phyloP scores from a whole-genome alignment of 2,329 filamentous ascomycete species.

The Huntiella decipiens region DNA sequence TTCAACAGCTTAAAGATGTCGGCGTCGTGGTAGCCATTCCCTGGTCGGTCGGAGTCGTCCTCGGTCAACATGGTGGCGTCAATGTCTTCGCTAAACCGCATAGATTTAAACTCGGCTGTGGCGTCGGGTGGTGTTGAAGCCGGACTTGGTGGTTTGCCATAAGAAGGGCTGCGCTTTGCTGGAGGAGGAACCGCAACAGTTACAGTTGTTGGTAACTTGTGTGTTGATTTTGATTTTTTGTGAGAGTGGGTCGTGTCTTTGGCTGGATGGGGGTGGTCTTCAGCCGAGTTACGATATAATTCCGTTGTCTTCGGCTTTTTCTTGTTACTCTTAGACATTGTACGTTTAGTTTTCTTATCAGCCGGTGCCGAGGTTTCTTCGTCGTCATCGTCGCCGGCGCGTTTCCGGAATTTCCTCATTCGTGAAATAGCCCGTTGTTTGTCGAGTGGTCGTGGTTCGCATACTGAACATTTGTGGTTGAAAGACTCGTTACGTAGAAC shows the following conservation, averaged over 20 bases:
- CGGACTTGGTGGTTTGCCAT: conserved; percentile 51
- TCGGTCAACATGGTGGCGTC: too few relatives aligned
- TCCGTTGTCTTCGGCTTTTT: conserved; percentile 65
- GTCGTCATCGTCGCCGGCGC: conserved; percentile 33
- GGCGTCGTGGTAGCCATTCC: too few relatives aligned
- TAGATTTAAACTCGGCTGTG: conserved; percentile 15
- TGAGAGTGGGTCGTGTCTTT: conserved; percentile 21
- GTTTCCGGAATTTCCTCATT: conserved; percentile 18
- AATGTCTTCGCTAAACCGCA: too few relatives aligned
- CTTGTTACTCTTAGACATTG: conserved; percentile 64
- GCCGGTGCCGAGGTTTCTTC: not conserved
- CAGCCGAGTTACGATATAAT: conserved; percentile 27
- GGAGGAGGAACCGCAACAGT: conserved; percentile 28
- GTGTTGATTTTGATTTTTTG: conserved; percentile 68
- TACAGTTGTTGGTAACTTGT: conserved; percentile 51
- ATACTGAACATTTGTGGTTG: conserved; percentile 76
- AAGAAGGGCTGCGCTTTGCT: conserved; percentile 43
- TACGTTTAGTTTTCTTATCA: conserved; percentile 50
- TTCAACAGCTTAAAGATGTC: conserved; percentile 27
- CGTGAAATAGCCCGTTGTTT: conserved; percentile 55
- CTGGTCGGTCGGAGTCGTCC: too few relatives aligned
- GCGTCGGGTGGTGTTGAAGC: conserved; percentile 54
- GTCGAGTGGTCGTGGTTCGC: conserved; percentile 60
- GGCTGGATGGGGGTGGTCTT: not conserved
- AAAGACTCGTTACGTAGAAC: conserved; percentile 46